Conservation (phyloP, 192 early-diverging fungal genomes). For the Haplosporangium gracile region DNA sequence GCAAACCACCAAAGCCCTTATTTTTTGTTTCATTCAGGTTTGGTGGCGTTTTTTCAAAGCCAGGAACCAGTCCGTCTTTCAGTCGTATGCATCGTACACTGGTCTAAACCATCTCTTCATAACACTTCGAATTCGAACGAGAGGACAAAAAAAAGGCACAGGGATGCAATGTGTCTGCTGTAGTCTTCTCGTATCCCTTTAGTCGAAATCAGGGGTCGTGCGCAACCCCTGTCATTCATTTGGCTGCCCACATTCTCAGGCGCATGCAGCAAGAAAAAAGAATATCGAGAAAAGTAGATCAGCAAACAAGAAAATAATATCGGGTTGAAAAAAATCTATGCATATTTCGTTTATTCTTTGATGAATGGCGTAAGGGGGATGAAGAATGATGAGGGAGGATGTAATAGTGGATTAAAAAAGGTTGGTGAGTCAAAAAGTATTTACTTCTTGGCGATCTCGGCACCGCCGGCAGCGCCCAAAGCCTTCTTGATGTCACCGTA, state of each 20-base stretch:
- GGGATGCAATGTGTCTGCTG: not conserved
- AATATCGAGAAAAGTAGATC: not conserved
- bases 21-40: not conserved
- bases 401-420: not conserved
- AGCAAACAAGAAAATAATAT: not conserved
- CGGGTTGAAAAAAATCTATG: slow-evolving; percentile 9
- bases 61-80: too few relatives aligned
- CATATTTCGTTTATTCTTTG: slow-evolving; percentile 7
- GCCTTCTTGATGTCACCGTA: slow-evolving; percentile 72
- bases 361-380: slow-evolving; percentile 3
- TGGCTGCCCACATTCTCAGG: not conserved
- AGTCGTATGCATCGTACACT: too few relatives aligned
- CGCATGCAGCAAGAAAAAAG: not conserved
- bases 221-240: not conserved
- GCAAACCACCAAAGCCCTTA: not conserved
- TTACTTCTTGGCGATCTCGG: slow-evolving; percentile 60
- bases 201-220: not conserved
- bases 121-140: too few relatives aligned
- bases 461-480: slow-evolving; percentile 70
- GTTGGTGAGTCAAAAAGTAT: not conserved
- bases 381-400: not conserved
- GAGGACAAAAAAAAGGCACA: too few relatives aligned
- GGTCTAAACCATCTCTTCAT: too few relatives aligned
- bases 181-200: not conserved
- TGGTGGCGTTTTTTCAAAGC: not conserved